Evolutionary conservation across 805 yeast genomes (phyloP).

Genomic region (Wickerhamiella allomyrinae): DNA sequence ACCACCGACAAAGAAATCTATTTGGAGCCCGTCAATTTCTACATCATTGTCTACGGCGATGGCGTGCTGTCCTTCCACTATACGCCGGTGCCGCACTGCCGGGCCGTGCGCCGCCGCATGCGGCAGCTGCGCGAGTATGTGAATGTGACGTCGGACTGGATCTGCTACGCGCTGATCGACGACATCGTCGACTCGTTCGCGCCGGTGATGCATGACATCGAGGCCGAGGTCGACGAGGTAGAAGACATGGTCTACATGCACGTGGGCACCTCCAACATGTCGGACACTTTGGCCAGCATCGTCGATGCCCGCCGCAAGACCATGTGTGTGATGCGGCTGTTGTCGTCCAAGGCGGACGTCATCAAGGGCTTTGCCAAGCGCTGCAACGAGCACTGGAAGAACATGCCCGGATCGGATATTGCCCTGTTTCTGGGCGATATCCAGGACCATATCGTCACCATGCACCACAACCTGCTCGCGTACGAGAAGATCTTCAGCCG

Average conservation of each 20-base stretch:
- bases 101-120: slow-evolving; percentile 48
- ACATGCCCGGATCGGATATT: slow-evolving; percentile 71
- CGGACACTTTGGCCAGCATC: slow-evolving; percentile 55
- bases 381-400: slow-evolving; percentile 57
- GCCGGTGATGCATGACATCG: slow-evolving; percentile 44
- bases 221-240: slow-evolving; percentile 48
- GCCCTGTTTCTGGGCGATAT: slow-evolving; percentile 88
- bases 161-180: slow-evolving; percentile 50
- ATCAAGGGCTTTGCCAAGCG: slow-evolving; percentile 92
- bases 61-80: slow-evolving; percentile 50
- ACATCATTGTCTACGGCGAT: slow-evolving; percentile 45
- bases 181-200: slow-evolving; percentile 54
- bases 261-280: slow-evolving; percentile 29
- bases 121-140: slow-evolving; percentile 50
- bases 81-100: slow-evolving; percentile 42
- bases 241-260: slow-evolving; percentile 76
- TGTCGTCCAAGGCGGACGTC: slow-evolving; percentile 91
- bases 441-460: slow-evolving; percentile 91
- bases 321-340: slow-evolving; percentile 79
- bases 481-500: slow-evolving; percentile 89
- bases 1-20: slow-evolving; percentile 42
- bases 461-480: slow-evolving; percentile 80
- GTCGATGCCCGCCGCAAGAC: slow-evolving; percentile 85
- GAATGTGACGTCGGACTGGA: slow-evolving; percentile 47
- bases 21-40: slow-evolving; percentile 46